These are phyloP conservation scores for Bromus sterilis DNA, from an alignment of 176 grass and related monocot species.

Conservation along the genomic window DNA sequence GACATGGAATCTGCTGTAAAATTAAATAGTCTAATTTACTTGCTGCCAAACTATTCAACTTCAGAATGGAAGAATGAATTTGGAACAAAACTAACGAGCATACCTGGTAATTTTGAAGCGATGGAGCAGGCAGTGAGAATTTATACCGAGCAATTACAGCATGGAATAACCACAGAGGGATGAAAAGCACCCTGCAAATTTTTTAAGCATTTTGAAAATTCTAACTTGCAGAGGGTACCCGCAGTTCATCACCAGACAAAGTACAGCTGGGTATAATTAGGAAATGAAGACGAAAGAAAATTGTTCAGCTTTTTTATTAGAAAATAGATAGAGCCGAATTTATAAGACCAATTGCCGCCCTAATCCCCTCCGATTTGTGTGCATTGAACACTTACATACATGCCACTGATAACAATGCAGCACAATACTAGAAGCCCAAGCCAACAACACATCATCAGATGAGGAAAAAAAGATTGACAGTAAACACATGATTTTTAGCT, in stretches of 20 bases:
- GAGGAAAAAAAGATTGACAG: background rate
- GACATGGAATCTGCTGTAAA: constrained; percentile 45
- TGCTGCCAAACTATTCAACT: constrained; percentile 6
- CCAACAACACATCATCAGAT: background rate
- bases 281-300: background rate
- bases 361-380: background rate
- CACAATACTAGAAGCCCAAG: background rate
- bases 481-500: background rate
- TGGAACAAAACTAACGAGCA: background rate
- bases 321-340: background rate
- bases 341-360: background rate
- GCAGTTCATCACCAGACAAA: background rate
- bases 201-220: background rate
- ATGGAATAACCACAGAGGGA: constrained; percentile 65
- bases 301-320: background rate
- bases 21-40: background rate
- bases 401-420: background rate
- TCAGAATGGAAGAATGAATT: background rate
- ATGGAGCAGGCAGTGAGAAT: constrained; percentile 59
- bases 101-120: constrained; percentile 37
- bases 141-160: constrained; percentile 43
- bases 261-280: background rate
- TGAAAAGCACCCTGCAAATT: constrained; percentile 55
- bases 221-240: background rate
- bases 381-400: background rate